Evolutionary conservation across 257 asterid species (phyloP).

Genomic region (Solanum clarkiae): DNA sequence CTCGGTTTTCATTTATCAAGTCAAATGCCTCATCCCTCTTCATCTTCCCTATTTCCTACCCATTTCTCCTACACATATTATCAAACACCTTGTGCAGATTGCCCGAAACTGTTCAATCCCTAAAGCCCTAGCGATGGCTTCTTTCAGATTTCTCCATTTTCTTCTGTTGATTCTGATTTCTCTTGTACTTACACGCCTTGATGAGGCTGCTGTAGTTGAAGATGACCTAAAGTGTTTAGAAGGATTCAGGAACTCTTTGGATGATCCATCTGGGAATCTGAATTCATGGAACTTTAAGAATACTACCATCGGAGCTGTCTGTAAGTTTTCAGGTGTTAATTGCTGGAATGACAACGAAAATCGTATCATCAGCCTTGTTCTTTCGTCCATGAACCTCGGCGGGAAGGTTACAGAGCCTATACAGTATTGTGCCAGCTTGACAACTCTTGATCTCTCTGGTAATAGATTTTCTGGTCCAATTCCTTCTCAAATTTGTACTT

Average conservation of each 20-base stretch:
- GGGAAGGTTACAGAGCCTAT: slow-evolving; percentile 43
- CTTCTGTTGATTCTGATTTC: neutral
- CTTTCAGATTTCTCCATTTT: neutral
- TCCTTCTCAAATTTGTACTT: slow-evolving; percentile 53
- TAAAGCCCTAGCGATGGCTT: neutral
- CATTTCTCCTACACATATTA: slow-evolving; percentile 5
- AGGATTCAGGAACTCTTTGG: slow-evolving; percentile 37
- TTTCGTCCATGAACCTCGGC: slow-evolving; percentile 35
- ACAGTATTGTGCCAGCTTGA: slow-evolving; percentile 51
- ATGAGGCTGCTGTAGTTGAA: slow-evolving; percentile 12
- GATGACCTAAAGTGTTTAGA: slow-evolving; percentile 68
- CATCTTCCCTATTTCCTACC: neutral
- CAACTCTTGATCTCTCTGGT: slow-evolving; percentile 56
- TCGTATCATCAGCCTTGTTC: slow-evolving; percentile 36
- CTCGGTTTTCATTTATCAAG: slow-evolving; percentile 1
- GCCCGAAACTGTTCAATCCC: neutral
- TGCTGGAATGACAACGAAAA: slow-evolving; percentile 83
- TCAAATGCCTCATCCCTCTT: slow-evolving; percentile 11
- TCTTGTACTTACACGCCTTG: neutral
- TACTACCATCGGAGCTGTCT: slow-evolving; percentile 37
- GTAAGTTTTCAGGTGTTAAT: slow-evolving; percentile 47
- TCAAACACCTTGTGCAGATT: neutral
- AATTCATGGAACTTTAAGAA: slow-evolving; percentile 50
- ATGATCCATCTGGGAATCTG: slow-evolving; percentile 34
- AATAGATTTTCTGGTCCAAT: slow-evolving; percentile 61